Percentiles rank a stretch among this genome's conserved stretches.
These are phyloP conservation scores for Gossypium australe DNA, from an alignment of 345 rosid genomes.

Conservation along the genomic window DNA sequence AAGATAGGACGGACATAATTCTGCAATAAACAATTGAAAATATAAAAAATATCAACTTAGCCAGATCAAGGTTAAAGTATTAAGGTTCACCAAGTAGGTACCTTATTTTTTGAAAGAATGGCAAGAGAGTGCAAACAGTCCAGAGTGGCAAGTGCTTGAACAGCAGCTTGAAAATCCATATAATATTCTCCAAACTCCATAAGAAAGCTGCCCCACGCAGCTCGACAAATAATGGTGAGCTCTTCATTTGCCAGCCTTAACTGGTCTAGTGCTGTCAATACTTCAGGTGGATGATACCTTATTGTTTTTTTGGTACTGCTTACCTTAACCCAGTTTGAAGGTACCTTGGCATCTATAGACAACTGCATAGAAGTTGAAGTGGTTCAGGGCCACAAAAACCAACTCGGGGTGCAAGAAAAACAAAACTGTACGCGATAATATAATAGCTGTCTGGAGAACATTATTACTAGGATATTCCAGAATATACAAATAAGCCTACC, in stretches of 20 bases:
- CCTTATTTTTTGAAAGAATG: slow-evolving; percentile 77
- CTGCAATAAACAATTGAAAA: slow-evolving; percentile 37
- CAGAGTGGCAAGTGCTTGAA: slow-evolving; percentile 81
- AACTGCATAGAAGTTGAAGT: slow-evolving; percentile 43
- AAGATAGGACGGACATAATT: slow-evolving; percentile 65
- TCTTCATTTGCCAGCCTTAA: slow-evolving; percentile 75
- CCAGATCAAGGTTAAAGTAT: slow-evolving; percentile 5
- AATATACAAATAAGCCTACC: slow-evolving; percentile 28
- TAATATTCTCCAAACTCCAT: slow-evolving; percentile 56
- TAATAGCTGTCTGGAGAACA: not conserved
- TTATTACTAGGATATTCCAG: not conserved
- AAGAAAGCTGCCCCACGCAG: slow-evolving; percentile 78
- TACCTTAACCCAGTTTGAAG: slow-evolving; percentile 74
- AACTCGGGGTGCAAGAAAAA: not conserved
- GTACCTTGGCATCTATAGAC: slow-evolving; percentile 61
- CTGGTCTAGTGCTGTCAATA: slow-evolving; percentile 63
- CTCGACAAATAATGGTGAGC: slow-evolving; percentile 55
- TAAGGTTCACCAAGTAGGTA: slow-evolving; percentile 14
- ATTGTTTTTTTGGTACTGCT: slow-evolving; percentile 79
- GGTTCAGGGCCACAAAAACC: slow-evolving; percentile 5
- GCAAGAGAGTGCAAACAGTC: slow-evolving; percentile 90
- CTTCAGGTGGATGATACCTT: slow-evolving; percentile 95
- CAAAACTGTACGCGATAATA: not conserved
- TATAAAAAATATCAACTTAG: slow-evolving; percentile 13
- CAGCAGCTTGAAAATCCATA: slow-evolving; percentile 68